Conservation (phyloP, 2,329 filamentous ascomycete genomes). For the Exophiala lecanii-corni region DNA sequence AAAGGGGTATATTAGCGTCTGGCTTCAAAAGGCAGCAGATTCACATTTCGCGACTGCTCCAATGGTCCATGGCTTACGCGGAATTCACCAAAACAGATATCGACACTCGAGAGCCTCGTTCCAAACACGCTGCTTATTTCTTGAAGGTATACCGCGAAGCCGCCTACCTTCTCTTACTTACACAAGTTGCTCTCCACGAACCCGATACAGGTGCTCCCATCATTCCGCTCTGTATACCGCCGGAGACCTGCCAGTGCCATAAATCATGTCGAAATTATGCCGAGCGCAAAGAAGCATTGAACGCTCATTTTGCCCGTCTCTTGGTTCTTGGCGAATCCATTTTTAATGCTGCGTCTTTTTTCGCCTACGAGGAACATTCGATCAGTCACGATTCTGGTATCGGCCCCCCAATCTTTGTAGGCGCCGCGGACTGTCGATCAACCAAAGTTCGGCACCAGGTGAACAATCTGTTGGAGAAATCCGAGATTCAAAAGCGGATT, state of each 20-base stretch:
- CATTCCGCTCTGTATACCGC: constrained; percentile 20
- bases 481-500: constrained; percentile 13
- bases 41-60: constrained; percentile 23
- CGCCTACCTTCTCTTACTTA: constrained; percentile 19
- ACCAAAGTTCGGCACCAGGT: constrained; percentile 26
- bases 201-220: constrained; percentile 21
- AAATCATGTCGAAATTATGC: constrained; percentile 19
- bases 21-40: constrained; percentile 20
- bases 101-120: constrained; percentile 1
- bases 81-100: constrained; percentile 20
- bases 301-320: constrained; percentile 24
- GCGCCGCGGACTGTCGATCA: constrained; percentile 12
- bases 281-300: constrained; percentile 22
- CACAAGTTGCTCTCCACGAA: constrained; percentile 23
- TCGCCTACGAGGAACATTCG: constrained; percentile 21
- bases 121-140: constrained; percentile 12
- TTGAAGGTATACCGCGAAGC: constrained; percentile 23
- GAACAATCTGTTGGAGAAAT: constrained; percentile 16
- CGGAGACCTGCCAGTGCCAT: constrained; percentile 23
- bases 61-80: constrained; percentile 26
- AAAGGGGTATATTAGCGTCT: constrained; percentile 12
- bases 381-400: constrained; percentile 23
- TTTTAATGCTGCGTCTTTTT: constrained; percentile 18
- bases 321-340: constrained; percentile 22
- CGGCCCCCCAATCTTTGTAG: constrained; percentile 20